phyloP scores from a whole-genome alignment of 106 monocot species.

The Ottelia alismoides region DNA sequence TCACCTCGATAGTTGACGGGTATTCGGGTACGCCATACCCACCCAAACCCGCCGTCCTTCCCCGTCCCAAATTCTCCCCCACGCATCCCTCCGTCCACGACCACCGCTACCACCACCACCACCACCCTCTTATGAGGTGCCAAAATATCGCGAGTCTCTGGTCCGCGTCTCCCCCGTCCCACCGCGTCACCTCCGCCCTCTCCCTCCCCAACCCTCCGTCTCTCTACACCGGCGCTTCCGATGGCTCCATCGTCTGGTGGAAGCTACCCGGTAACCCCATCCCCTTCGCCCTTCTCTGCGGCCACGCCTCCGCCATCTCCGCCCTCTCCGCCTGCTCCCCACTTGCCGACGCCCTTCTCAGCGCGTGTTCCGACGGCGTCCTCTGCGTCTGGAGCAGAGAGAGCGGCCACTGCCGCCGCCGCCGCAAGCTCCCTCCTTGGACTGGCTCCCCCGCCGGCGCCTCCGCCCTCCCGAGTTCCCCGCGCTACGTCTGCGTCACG shows the following conservation, averaged over 20 bases:
- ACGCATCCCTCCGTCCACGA: no score
- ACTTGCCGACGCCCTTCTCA: slow-evolving; percentile 21
- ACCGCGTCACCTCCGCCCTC: slow-evolving; percentile 39
- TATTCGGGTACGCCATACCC: no score
- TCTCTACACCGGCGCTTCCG: slow-evolving; percentile 70
- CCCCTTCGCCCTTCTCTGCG: slow-evolving; percentile 30
- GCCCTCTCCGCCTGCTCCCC: slow-evolving; percentile 23
- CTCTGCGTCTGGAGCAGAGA: slow-evolving; percentile 57
- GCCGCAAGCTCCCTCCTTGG: slow-evolving; percentile 63
- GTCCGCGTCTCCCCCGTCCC: slow-evolving; percentile 34
- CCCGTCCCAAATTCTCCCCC: no score
- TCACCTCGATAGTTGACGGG: no score
- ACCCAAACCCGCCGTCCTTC: no score
- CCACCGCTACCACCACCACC: no score
- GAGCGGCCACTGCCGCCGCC: slow-evolving; percentile 46
- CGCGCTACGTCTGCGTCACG: slow-evolving; percentile 36
- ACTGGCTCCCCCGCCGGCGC: slow-evolving; percentile 31
- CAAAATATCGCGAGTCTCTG: slow-evolving; percentile 56
- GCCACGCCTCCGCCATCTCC: slow-evolving; percentile 29
- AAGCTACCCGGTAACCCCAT: slow-evolving; percentile 1
- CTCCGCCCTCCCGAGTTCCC: slow-evolving; percentile 18
- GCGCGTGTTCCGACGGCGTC: slow-evolving; percentile 53
- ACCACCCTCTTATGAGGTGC: slow-evolving; percentile 42
- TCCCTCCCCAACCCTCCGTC: slow-evolving; percentile 15
- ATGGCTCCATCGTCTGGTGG: slow-evolving; percentile 85